Evolutionary conservation across 2,329 filamentous ascomycete species (phyloP).

Genomic region (Hypoxylon sp.): DNA sequence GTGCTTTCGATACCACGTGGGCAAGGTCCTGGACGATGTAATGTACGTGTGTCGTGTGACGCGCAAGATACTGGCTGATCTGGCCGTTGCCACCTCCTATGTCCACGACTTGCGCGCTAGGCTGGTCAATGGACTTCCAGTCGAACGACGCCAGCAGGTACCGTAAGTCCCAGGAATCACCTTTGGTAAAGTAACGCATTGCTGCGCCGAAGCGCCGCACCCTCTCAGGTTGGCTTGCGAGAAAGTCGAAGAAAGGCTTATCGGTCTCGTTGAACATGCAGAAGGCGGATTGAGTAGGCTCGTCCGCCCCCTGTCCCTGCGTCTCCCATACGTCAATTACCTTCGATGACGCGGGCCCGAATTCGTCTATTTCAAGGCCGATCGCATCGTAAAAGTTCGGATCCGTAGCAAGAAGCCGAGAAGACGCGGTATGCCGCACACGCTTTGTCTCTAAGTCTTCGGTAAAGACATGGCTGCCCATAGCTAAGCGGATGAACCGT

Average conservation of each 20-base stretch:
- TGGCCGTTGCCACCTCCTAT: constrained; percentile 31
- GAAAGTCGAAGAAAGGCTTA: constrained; percentile 19
- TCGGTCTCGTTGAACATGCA: constrained; percentile 27
- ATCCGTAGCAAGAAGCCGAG: constrained; percentile 26
- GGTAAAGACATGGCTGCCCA: constrained; percentile 26
- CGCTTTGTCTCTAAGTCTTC: constrained; percentile 24
- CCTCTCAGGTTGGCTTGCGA: constrained; percentile 25
- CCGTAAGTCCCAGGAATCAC: constrained; percentile 33
- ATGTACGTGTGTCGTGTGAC: constrained; percentile 17
- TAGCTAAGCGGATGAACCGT: constrained; percentile 27
- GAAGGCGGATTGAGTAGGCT: constrained; percentile 26
- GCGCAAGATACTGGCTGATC: constrained; percentile 27
- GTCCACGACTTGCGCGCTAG: constrained; percentile 26
- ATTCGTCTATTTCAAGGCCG: constrained; percentile 30
- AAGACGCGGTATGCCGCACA: constrained; percentile 31
- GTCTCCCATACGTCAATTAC: constrained; percentile 27
- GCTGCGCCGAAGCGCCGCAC: constrained; percentile 26
- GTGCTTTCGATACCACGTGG: constrained; percentile 24
- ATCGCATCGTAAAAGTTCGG: constrained; percentile 25
- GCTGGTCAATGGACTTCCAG: constrained; percentile 28
- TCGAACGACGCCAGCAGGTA: constrained; percentile 28
- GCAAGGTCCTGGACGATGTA: constrained; percentile 31
- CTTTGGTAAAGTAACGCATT: constrained; percentile 24
- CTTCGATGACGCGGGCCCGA: constrained; percentile 30
- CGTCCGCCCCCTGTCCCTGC: constrained; percentile 13